A percentile compares a stretch with the other conserved stretches of the same genome.
These are phyloP conservation scores for Annulohypoxylon stygium DNA, from an alignment of 495 filamentous ascomycete genomes.

Conservation along the genomic window DNA sequence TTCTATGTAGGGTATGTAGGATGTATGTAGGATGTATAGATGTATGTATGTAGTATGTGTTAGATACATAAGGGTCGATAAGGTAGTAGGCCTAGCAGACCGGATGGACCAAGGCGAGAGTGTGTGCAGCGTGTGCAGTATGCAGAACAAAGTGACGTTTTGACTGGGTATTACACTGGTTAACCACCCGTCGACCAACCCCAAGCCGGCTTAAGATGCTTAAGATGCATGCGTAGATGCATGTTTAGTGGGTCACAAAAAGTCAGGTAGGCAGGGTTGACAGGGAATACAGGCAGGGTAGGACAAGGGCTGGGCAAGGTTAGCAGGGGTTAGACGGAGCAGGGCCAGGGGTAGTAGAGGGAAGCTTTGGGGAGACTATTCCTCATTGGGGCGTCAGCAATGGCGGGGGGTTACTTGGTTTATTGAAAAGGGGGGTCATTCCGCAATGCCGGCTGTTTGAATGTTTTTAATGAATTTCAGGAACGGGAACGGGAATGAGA, in stretches of 20 bases:
- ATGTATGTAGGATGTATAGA: not conserved
- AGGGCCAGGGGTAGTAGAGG: conserved; percentile 33
- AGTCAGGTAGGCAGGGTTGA: conserved; percentile 13
- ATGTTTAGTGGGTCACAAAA: conserved; percentile 42
- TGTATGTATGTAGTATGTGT: conserved; percentile 7
- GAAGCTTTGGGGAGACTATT: conserved; percentile 29
- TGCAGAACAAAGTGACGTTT: conserved; percentile 43
- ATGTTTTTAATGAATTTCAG: conserved; percentile 26
- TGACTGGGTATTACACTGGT: conserved; percentile 45
- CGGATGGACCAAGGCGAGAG: conserved; percentile 30
- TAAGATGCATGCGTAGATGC: conserved; percentile 46
- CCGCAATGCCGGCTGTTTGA: conserved; percentile 40
- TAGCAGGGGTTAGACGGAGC: conserved; percentile 17
- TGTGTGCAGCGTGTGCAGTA: conserved; percentile 26
- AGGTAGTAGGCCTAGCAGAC: conserved; percentile 22
- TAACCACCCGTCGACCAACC: conserved; percentile 15
- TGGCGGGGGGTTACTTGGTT: conserved; percentile 27
- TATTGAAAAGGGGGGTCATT: conserved; percentile 25
- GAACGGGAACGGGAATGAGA: conserved; percentile 31
- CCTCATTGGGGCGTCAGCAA: conserved; percentile 31
- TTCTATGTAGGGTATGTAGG: not conserved
- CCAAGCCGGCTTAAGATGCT: conserved; percentile 45
- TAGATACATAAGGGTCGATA: conserved; percentile 37
- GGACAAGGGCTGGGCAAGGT: conserved; percentile 21
- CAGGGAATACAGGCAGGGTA: conserved; percentile 19